Percentiles rank a stretch among this genome's conserved stretches.
These are phyloP conservation scores for Flaveria trinervia DNA, from an alignment of 129 eudicot species.

Conservation along the genomic window DNA sequence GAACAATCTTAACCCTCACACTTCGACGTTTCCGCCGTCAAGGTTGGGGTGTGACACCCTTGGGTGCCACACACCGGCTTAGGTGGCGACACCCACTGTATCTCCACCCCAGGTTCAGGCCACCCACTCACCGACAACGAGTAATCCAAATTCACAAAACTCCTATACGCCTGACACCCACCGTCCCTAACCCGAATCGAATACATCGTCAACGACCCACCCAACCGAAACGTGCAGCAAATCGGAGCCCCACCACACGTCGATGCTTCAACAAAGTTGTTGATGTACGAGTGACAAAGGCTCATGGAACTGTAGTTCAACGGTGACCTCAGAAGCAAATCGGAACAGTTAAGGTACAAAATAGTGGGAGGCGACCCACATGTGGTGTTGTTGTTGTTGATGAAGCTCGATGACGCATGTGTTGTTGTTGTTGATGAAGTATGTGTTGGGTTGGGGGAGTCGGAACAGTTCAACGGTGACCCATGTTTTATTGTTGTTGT, in stretches of 20 bases:
- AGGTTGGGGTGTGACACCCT: too few species aligned
- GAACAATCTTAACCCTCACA: too few species aligned
- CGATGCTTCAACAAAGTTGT: slow-evolving; percentile 42
- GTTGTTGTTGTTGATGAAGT: too few species aligned
- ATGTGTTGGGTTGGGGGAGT: too few species aligned
- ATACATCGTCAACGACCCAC: slow-evolving; percentile 65
- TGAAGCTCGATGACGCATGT: too few species aligned
- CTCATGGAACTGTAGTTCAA: slow-evolving; percentile 69
- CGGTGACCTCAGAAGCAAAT: slow-evolving; percentile 52
- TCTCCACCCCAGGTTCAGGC: slow-evolving; percentile 76
- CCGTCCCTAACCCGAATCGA: slow-evolving; percentile 57
- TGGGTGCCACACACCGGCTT: slow-evolving; percentile 65
- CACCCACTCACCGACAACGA: slow-evolving; percentile 56
- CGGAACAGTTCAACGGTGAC: too few species aligned
- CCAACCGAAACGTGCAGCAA: slow-evolving; percentile 73
- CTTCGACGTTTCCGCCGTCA: too few species aligned
- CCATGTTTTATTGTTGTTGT: slow-evolving; percentile 68
- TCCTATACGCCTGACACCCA: slow-evolving; percentile 83
- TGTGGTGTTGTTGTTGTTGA: too few species aligned
- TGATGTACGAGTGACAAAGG: slow-evolving; percentile 69
- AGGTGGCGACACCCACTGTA: slow-evolving; percentile 67
- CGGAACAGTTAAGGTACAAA: slow-evolving; percentile 72
- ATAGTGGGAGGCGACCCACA: too few species aligned
- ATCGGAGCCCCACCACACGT: slow-evolving; percentile 48
- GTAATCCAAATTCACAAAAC: slow-evolving; percentile 66